A percentile compares a stretch with the other conserved stretches of the same genome.
Evolutionary conservation across 495 filamentous ascomycete genomes (phyloP).

Genomic region (Xylaria acuta): DNA sequence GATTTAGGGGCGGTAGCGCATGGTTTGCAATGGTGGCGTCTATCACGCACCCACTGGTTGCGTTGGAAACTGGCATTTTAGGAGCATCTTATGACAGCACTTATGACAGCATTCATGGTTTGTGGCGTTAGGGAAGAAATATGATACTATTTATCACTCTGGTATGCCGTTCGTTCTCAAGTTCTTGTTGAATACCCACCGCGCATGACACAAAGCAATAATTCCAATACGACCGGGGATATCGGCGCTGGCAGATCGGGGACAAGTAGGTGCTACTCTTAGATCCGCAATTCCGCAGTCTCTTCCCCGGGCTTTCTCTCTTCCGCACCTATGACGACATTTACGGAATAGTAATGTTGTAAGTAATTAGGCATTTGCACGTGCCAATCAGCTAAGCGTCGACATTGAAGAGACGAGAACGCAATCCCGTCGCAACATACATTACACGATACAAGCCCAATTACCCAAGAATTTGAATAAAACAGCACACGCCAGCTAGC

Average conservation of each 20-base stretch:
- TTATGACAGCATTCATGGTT: slow-evolving; percentile 3
- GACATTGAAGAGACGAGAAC: background rate
- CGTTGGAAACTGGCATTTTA: slow-evolving; percentile 9
- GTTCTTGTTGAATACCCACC: background rate
- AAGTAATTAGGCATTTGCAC: background rate
- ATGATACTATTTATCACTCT: background rate
- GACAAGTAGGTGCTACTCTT: background rate
- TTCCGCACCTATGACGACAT: slow-evolving; percentile 22
- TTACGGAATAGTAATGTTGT: slow-evolving; percentile 3
- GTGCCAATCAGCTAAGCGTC: background rate
- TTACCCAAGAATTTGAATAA: background rate
- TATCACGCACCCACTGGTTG: background rate
- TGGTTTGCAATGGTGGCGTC: background rate
- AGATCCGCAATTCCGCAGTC: background rate
- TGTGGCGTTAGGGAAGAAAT: background rate
- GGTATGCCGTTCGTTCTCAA: background rate
- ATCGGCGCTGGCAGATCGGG: slow-evolving; percentile 4
- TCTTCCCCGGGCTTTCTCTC: background rate
- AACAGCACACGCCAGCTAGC: background rate
- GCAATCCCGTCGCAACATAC: too few species aligned
- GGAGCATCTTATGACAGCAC: slow-evolving; percentile 5
- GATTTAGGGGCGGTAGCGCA: background rate
- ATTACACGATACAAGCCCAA: background rate
- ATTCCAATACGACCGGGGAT: slow-evolving; percentile 7
- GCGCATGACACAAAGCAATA: background rate